Percentiles rank a stretch among this genome's conserved stretches.
phyloP scores from a whole-genome alignment of 1,284 basidiomycete genomes.

The Microbotryum scabiosae region DNA sequence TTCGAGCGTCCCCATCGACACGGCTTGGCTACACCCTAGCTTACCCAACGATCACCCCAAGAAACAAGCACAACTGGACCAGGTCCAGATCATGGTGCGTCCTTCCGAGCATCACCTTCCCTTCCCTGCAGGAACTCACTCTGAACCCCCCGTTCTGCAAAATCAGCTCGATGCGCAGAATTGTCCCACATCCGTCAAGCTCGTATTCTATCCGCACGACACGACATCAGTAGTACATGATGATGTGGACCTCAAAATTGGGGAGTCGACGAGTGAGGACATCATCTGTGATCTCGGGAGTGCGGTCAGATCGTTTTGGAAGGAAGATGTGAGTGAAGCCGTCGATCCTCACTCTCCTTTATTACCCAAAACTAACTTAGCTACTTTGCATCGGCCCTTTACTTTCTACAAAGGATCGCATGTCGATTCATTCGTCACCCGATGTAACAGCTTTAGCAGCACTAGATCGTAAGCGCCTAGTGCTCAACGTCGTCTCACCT shows the following conservation, averaged over 20 bases:
- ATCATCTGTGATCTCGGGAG: slow-evolving; percentile 33
- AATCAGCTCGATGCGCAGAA: slow-evolving; percentile 8
- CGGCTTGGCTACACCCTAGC: slow-evolving; percentile 25
- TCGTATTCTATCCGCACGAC: slow-evolving; percentile 8
- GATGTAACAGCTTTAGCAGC: too few species aligned
- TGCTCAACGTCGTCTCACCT: not conserved
- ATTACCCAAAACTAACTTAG: too few species aligned
- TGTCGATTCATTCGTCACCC: slow-evolving; percentile 24
- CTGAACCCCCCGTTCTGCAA: too few species aligned
- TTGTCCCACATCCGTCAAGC: not conserved
- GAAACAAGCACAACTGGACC: slow-evolving; percentile 15
- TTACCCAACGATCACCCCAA: slow-evolving; percentile 10
- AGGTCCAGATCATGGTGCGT: slow-evolving; percentile 20
- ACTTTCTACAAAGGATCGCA: too few species aligned
- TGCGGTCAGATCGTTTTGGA: slow-evolving; percentile 33
- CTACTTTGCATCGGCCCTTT: too few species aligned
- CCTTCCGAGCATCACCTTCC: not conserved
- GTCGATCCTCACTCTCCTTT: too few species aligned
- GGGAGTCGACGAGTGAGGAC: slow-evolving; percentile 33
- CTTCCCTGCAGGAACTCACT: not conserved
- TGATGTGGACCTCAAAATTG: slow-evolving; percentile 14
- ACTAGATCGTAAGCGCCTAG: too few species aligned
- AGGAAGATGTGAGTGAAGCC: slow-evolving; percentile 33
- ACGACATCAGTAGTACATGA: not conserved
- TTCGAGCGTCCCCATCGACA: slow-evolving; percentile 1